phyloP scores from a whole-genome alignment of 495 filamentous ascomycete genomes.

The Podospora tetraspora region DNA sequence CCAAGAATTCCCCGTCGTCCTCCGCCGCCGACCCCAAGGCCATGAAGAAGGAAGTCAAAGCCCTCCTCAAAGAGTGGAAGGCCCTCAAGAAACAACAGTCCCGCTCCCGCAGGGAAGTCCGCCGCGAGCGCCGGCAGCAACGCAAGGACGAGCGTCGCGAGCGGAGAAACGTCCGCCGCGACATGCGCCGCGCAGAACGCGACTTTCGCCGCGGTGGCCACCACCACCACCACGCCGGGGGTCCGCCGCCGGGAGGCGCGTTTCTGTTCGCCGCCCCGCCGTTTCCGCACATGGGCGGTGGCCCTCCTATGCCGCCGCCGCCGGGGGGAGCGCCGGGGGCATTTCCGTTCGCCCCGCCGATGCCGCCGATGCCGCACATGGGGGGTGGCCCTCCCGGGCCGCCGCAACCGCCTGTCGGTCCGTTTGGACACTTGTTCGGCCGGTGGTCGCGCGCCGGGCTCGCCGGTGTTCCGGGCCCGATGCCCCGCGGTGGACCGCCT shows the following conservation, averaged over 20 bases:
- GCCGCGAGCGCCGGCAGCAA: slow-evolving; percentile 24
- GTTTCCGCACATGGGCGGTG: background rate
- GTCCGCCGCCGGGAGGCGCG: background rate
- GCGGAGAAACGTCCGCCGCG: slow-evolving; percentile 20
- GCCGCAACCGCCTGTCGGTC: background rate
- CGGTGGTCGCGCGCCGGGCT: background rate
- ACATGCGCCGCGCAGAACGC: slow-evolving; percentile 24
- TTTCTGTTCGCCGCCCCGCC: background rate
- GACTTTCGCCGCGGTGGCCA: slow-evolving; percentile 14
- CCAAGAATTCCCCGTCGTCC: slow-evolving; percentile 20
- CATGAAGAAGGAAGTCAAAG: slow-evolving; percentile 37
- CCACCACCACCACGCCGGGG: background rate
- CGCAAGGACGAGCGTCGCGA: slow-evolving; percentile 31
- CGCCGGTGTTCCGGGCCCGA: too few species aligned
- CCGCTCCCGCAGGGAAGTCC: slow-evolving; percentile 19
- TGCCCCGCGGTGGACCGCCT: background rate
- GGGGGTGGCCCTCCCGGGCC: background rate
- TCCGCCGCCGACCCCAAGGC: slow-evolving; percentile 16
- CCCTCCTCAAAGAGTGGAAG: slow-evolving; percentile 37
- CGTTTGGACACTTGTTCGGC: background rate
- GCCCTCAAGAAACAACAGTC: slow-evolving; percentile 39
- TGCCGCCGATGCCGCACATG: background rate
- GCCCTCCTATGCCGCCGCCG: background rate
- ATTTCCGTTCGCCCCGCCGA: slow-evolving; percentile 1
- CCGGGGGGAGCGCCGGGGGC: background rate